Evolutionary conservation across 2,329 filamentous ascomycete species (phyloP), one percentile per base, ranked within the genome.

Genomic region (Cryphonectria japonica): DNA sequence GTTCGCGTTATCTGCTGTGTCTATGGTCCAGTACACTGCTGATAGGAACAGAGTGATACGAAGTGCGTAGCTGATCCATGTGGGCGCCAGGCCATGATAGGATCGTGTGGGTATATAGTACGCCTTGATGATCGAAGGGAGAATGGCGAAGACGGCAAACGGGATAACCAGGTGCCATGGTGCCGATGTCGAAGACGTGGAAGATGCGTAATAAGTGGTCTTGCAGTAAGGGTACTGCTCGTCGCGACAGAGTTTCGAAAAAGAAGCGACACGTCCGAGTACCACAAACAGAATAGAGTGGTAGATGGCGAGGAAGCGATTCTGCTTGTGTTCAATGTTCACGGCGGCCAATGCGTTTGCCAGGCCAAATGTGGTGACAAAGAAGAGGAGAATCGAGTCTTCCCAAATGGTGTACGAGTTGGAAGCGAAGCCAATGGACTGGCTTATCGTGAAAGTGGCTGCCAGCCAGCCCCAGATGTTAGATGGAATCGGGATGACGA

Each of bases 371-470:
- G 95, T 96, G 2, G 90, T 89, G 71, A 98, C 88, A 82, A 98
- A 95, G 83, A 97, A 97, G 3, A 97, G 85, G 5, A 97, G 86
- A 69, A 98, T 98, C 19, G 94, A 93, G 78, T 99, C 96, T 82
- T 99, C 96, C 95, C 96, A 99, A 75, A 99, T 97, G 0, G 95
- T 98, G 82, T 95, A 99, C 0, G 96, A 99, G 82, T 99, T 99
- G 3, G 96, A 96, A 0, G 95, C 95, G 79, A 98, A 99, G 9
- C 96, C 95, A 67, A 93, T 84, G n/a, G 94, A 97, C 78, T 97
- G 93, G 73, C 92, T 90, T n/a, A 94, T 80, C 0, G 94, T 94
- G 75, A 97, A 94, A 19, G 95, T 79, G 37, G 93, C 84, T 7
- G 93, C 91, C 71, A 97, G 84, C 91, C 93, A 95, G n/a, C 94